A percentile compares a stretch with the other conserved stretches of the same genome.
phyloP scores from a whole-genome alignment of 306 rosid genomes.

The Rubus parviflorus region DNA sequence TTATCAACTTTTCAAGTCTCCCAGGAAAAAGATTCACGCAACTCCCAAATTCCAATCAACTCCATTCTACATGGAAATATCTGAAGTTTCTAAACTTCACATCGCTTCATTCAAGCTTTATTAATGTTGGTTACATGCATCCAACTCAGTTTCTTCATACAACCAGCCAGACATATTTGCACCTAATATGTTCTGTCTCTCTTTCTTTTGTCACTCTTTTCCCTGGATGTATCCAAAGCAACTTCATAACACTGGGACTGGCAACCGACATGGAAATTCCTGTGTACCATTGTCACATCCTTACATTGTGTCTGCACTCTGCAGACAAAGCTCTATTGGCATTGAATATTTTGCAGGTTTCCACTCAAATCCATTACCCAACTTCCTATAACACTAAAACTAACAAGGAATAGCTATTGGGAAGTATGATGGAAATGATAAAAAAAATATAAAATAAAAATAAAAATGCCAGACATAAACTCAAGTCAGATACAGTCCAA shows the following conservation, averaged over 20 bases:
- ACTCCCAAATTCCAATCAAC: neutral
- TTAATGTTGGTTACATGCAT: neutral
- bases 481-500: neutral
- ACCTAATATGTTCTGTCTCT: neutral
- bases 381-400: neutral
- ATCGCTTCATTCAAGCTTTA: neutral
- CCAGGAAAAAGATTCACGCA: neutral
- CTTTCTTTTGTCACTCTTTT: too few species aligned
- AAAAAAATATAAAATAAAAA: neutral
- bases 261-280: neutral
- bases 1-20: neutral
- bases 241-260: neutral
- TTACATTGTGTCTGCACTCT: neutral
- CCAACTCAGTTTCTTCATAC: neutral
- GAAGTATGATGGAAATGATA: neutral
- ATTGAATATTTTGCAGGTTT: conserved; percentile 3
- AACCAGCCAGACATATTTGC: neutral
- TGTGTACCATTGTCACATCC: neutral
- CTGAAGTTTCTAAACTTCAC: neutral
- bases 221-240: neutral
- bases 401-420: neutral
- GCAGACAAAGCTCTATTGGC: neutral
- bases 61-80: neutral
- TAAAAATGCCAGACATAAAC: neutral
- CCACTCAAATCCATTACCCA: neutral